Evolutionary conservation across 2,329 filamentous ascomycete genomes (phyloP).

Genomic region (Colletotrichum sp.): DNA sequence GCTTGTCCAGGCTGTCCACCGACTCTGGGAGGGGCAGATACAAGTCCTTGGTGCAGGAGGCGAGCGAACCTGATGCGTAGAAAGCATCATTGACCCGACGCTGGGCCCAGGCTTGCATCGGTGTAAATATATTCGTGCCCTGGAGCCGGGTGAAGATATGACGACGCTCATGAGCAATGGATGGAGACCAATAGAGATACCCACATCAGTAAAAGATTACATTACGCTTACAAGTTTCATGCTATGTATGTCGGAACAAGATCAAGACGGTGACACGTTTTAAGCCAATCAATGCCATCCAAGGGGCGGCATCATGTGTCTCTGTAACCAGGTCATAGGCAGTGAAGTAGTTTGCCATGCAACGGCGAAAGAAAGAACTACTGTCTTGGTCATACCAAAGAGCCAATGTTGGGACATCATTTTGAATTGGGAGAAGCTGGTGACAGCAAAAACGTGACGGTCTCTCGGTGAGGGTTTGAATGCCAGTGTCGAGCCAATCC

Average conservation of each 20-base stretch:
- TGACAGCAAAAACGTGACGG: not conserved
- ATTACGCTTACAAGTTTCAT: not conserved
- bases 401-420: not conserved
- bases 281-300: fast-evolving
- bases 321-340: not conserved
- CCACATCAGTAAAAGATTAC: not conserved
- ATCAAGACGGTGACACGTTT: not conserved
- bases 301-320: not conserved
- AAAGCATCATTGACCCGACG: not conserved
- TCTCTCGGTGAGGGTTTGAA: not conserved
- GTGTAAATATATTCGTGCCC: not conserved
- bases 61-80: not conserved
- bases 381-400: not conserved
- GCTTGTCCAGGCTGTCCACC: slow-evolving; percentile 41
- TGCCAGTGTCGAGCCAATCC: not conserved
- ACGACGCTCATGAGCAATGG: not conserved
- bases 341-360: not conserved
- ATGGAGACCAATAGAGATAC: slow-evolving; percentile 12
- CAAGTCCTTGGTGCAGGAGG: slow-evolving; percentile 29
- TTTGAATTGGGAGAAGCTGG: not conserved
- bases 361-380: not conserved
- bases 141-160: not conserved
- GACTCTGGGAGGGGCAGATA: slow-evolving; percentile 27
- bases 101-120: not conserved
- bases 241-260: fast-evolving